phyloP scores from a whole-genome alignment of 352 stramenopile species.

The Phytophthora europaea region DNA sequence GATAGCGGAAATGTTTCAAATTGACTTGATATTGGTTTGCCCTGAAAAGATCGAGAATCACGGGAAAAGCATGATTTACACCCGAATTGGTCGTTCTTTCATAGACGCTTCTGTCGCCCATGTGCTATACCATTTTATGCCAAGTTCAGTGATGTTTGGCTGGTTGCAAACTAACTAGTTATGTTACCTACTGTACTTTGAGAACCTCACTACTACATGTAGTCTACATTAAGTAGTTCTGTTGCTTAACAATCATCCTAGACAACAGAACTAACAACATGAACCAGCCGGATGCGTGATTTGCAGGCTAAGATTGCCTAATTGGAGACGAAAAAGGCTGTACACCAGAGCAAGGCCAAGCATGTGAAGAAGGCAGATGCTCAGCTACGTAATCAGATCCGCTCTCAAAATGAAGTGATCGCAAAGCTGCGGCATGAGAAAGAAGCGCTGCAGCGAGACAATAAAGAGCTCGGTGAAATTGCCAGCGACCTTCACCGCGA shows the following conservation, averaged over 20 bases:
- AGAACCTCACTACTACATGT: no score
- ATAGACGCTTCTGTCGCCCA: not conserved
- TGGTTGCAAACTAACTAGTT: not conserved
- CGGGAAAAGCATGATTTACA: not conserved
- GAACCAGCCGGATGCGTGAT: no score
- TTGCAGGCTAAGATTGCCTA: slow-evolving; percentile 47
- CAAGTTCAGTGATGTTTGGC: not conserved
- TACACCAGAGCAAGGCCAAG: slow-evolving; percentile 66
- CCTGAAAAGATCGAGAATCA: not conserved
- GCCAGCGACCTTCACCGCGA: slow-evolving; percentile 64
- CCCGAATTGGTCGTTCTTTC: not conserved
- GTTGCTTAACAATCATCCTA: no score
- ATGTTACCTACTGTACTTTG: not conserved
- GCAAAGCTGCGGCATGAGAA: slow-evolving; percentile 45
- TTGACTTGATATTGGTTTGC: not conserved
- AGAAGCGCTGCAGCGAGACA: slow-evolving; percentile 49
- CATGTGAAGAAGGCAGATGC: slow-evolving; percentile 72
- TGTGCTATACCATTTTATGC: not conserved
- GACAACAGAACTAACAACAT: no score
- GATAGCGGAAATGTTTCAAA: not conserved
- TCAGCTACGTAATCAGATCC: slow-evolving; percentile 60
- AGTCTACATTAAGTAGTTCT: no score
- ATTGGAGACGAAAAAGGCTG: slow-evolving; percentile 77
- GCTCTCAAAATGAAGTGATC: slow-evolving; percentile 57
- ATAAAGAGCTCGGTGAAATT: slow-evolving; percentile 67